Percentiles rank a stretch among this genome's conserved stretches.
Evolutionary conservation across 257 asterid genomes (phyloP).

Genomic region (Solanum lycopersicoides): DNA sequence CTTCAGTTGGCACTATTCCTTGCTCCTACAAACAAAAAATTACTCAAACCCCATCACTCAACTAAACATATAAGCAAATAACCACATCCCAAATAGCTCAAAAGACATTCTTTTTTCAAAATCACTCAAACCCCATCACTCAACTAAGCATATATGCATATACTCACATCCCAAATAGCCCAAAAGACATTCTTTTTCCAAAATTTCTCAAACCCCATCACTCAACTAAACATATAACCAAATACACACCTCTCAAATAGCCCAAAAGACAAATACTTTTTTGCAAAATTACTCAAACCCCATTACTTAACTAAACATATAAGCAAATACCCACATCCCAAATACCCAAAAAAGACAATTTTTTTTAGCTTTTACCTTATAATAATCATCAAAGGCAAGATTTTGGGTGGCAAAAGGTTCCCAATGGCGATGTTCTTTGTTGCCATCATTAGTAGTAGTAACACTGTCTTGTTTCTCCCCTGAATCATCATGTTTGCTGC

Average conservation of each 20-base stretch:
- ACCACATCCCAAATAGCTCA: neutral
- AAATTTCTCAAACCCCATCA: neutral
- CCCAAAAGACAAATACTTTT: neutral
- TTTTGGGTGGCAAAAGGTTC: slow-evolving; percentile 59
- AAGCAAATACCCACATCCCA: neutral
- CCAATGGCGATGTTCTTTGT: slow-evolving; percentile 18
- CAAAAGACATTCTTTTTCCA: no score
- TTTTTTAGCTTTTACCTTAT: neutral
- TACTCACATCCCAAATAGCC: neutral
- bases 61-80: neutral
- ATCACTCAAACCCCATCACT: neutral
- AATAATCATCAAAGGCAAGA: slow-evolving; percentile 49
- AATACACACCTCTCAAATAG: neutral
- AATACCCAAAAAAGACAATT: neutral
- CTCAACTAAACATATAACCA: neutral
- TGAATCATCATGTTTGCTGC: slow-evolving; percentile 23
- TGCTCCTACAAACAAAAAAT: slow-evolving; percentile 41
- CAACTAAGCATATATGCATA: neutral
- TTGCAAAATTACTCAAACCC: neutral
- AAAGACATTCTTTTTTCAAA: neutral
- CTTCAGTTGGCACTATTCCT: slow-evolving; percentile 61
- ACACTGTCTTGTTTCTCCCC: slow-evolving; percentile 2
- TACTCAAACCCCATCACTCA: neutral
- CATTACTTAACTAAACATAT: neutral
- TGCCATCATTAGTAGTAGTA: slow-evolving; percentile 24